Evolutionary conservation across 352 stramenopile species (phyloP).

Genomic region (Globisporangium nunn): DNA sequence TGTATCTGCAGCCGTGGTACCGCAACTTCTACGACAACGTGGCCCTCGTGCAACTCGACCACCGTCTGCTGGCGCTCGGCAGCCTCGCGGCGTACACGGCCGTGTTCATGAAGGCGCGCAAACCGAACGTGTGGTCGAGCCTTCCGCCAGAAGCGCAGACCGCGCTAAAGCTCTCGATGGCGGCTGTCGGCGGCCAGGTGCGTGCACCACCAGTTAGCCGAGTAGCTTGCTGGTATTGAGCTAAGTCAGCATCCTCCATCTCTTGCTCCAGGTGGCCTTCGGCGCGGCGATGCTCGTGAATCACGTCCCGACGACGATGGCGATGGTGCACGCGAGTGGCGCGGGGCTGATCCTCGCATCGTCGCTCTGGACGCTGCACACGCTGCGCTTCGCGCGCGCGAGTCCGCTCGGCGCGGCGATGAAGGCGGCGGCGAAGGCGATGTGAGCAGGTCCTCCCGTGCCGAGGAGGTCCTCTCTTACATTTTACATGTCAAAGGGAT

Average conservation of each 20-base stretch:
- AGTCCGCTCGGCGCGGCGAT: conserved; percentile 19
- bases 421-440: conserved; percentile 14
- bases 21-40: conserved; percentile 96
- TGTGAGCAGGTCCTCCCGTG: background rate
- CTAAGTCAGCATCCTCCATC: background rate
- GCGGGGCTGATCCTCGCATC: conserved; percentile 46
- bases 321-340: conserved; percentile 88
- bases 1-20: conserved; percentile 42
- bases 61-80: conserved; percentile 88
- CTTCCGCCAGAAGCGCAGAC: conserved; percentile 53
- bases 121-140: conserved; percentile 54
- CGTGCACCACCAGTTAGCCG: background rate
- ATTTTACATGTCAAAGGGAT: too few species aligned
- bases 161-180: conserved; percentile 46
- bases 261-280: conserved; percentile 65
- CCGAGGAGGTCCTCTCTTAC: too few species aligned
- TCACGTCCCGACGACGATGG: conserved; percentile 91
- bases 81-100: conserved; percentile 61
- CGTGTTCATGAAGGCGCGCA: conserved; percentile 49
- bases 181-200: conserved; percentile 45
- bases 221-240: background rate
- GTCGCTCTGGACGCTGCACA: conserved; percentile 60
- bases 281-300: conserved; percentile 94
- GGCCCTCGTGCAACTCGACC: conserved; percentile 94
- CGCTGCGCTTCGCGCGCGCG: conserved; percentile 53